Evolutionary conservation across 106 monocot species (phyloP).

Genomic region (Platanthera guangdongensis): DNA sequence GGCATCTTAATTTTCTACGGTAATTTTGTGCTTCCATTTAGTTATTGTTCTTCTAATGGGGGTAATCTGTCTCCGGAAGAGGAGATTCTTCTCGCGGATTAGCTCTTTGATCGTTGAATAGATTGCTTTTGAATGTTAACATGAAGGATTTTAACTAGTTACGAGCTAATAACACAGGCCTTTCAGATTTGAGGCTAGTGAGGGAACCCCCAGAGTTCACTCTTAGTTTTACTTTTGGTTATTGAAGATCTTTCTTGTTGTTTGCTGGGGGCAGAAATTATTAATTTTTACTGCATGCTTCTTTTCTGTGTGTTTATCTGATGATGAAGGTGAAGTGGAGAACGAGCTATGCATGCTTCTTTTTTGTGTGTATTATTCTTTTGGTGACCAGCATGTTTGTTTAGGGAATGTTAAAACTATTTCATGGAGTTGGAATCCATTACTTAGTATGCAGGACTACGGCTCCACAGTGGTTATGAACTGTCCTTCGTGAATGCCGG

Average conservation of each 20-base stretch:
- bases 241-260: neutral
- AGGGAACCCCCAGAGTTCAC: neutral
- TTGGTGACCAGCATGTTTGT: neutral
- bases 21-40: neutral
- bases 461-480: no score
- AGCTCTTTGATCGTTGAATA: neutral
- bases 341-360: neutral
- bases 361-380: neutral
- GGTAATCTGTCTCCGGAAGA: neutral
- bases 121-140: neutral
- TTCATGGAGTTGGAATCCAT: neutral
- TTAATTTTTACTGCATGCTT: neutral
- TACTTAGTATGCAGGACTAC: neutral
- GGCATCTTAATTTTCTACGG: neutral
- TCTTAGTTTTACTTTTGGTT: neutral
- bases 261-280: no score
- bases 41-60: neutral
- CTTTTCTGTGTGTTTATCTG: neutral
- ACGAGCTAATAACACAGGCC: neutral
- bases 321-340: neutral
- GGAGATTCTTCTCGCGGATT: slow-evolving; percentile 1
- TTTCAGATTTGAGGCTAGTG: neutral
- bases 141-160: neutral
- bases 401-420: neutral
- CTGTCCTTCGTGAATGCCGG: no score